phyloP scores from a whole-genome alignment of 805 yeast species.

The Lipomyces sp. region DNA sequence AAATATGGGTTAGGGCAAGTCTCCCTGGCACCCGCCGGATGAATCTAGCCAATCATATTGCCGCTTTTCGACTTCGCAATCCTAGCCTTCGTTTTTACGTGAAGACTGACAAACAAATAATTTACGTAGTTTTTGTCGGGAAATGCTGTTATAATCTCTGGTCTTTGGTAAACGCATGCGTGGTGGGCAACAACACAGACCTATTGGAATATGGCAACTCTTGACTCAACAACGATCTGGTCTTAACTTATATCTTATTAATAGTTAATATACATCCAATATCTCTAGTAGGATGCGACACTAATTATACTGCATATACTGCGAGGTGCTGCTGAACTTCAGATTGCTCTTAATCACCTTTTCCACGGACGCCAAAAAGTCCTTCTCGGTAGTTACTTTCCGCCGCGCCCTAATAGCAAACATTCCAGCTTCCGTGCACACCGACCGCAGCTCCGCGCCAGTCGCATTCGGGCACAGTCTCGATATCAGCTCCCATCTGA shows the following conservation, averaged over 20 bases:
- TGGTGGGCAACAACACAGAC: too few relatives aligned
- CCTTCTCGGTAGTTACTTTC: conserved; percentile 98
- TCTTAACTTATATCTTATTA: background rate
- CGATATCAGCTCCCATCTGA: conserved; percentile 97
- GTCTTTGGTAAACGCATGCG: too few relatives aligned
- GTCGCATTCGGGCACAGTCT: conserved; percentile 97
- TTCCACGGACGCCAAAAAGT: conserved; percentile 95
- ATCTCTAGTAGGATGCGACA: background rate
- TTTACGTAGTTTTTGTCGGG: too few relatives aligned
- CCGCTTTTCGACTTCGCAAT: background rate
- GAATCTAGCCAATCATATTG: conserved; percentile 13
- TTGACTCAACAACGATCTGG: too few relatives aligned
- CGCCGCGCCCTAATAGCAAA: conserved; percentile 98
- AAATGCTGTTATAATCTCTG: too few relatives aligned
- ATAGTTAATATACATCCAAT: background rate
- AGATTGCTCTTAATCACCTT: conserved; percentile 98
- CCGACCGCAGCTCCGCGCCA: conserved; percentile 98
- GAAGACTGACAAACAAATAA: too few relatives aligned
- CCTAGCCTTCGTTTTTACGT: too few relatives aligned
- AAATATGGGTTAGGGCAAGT: background rate
- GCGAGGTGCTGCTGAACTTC: conserved; percentile 95
- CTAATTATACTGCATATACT: conserved; percentile 78
- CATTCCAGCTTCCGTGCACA: conserved; percentile 99
- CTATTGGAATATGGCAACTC: too few relatives aligned
- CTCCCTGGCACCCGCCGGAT: conserved; percentile 8